Percentiles rank a stretch among this genome's conserved stretches.
phyloP scores from a whole-genome alignment of 768 basidiomycete genomes.

The Naganishia antarctica region DNA sequence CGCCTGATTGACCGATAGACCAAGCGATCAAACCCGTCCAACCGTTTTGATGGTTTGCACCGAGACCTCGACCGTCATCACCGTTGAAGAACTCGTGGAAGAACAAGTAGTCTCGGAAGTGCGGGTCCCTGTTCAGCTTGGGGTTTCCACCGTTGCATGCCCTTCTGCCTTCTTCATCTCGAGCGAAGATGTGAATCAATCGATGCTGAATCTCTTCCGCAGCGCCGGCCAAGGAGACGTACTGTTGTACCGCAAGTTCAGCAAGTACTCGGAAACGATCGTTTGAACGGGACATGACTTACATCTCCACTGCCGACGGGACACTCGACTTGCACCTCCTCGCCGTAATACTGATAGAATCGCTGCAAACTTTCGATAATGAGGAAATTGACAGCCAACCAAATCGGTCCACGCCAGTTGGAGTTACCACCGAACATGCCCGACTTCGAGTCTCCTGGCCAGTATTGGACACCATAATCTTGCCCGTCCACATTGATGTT shows the following conservation, averaged over 20 bases:
- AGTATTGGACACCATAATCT: conserved; percentile 85
- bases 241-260: conserved; percentile 54
- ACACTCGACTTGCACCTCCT: conserved; percentile 86
- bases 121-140: conserved; percentile 81
- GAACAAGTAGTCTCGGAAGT: conserved; percentile 94
- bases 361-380: conserved; percentile 90
- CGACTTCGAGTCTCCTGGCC: conserved; percentile 94
- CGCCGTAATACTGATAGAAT: conserved; percentile 91
- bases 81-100: conserved; percentile 79
- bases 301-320: conserved; percentile 89
- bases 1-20: conserved; percentile 70
- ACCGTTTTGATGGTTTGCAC: conserved; percentile 97
- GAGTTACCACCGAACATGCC: conserved; percentile 84
- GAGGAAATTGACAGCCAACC: conserved; percentile 94
- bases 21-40: conserved; percentile 60
- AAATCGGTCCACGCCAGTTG: conserved; percentile 85
- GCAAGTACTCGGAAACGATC: conserved; percentile 3
- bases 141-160: conserved; percentile 87
- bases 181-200: conserved; percentile 95
- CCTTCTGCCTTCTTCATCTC: conserved; percentile 76
- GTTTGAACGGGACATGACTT: conserved; percentile 11
- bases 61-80: conserved; percentile 83
- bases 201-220: conserved; percentile 98
- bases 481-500: conserved; percentile 90
- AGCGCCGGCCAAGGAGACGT: conserved; percentile 78